phyloP scores from a whole-genome alignment of 768 basidiomycete species.

The Phylloporus sp. region DNA sequence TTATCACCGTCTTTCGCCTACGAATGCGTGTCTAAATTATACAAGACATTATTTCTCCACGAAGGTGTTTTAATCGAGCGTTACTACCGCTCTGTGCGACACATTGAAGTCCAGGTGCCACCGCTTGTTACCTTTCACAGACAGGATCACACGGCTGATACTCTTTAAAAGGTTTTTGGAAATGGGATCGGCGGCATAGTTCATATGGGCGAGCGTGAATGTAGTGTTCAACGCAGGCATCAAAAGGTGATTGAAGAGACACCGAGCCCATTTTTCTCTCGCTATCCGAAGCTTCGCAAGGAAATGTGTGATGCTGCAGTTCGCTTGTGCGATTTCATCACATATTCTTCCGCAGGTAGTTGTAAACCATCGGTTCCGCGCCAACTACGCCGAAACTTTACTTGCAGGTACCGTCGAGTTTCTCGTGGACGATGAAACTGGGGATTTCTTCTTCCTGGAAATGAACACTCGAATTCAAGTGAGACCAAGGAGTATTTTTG shows the following conservation, averaged over 20 bases:
- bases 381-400: neutral
- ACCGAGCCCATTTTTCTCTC: conserved; percentile 52
- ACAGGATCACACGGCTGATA: neutral
- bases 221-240: conserved; percentile 62
- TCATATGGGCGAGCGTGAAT: conserved; percentile 67
- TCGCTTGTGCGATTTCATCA: conserved; percentile 41
- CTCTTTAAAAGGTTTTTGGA: conserved; percentile 52
- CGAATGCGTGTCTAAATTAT: neutral
- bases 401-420: conserved; percentile 60
- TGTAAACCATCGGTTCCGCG: neutral
- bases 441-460: conserved; percentile 61
- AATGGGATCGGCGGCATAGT: conserved; percentile 54
- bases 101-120: conserved; percentile 60
- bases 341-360: conserved; percentile 56
- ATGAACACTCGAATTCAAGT: conserved; percentile 67
- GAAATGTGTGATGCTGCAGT: conserved; percentile 53
- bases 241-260: conserved; percentile 73
- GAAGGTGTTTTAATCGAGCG: conserved; percentile 55
- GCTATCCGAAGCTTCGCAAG: conserved; percentile 40
- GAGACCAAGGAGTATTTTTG: neutral
- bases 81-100: conserved; percentile 51
- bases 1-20: neutral
- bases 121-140: neutral
- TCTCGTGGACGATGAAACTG: conserved; percentile 49
- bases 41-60: conserved; percentile 45